Evolutionary conservation across 2,329 filamentous ascomycete genomes (phyloP).

Genomic region (Byssoonygena ceratinophila): DNA sequence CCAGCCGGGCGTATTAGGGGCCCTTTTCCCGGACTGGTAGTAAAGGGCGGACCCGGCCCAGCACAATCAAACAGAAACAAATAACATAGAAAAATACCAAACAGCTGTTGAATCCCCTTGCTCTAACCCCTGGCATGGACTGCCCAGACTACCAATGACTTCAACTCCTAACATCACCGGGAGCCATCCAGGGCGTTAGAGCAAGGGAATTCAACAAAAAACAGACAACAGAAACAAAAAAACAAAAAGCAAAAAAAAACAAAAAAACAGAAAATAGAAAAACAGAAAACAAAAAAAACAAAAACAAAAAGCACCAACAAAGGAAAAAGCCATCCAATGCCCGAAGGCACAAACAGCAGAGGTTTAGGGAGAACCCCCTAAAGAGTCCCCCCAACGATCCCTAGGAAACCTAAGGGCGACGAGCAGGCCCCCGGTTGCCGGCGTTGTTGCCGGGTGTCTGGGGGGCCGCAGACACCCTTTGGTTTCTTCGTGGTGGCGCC

Average conservation of each 20-base stretch:
- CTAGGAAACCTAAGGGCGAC: not conserved
- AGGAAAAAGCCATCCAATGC: not conserved
- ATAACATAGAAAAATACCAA: too few species aligned
- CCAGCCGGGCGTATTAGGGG: slow-evolving; percentile 5
- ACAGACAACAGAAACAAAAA: not conserved
- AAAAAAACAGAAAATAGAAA: not conserved
- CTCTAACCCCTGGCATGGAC: not conserved
- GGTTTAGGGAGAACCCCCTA: too few species aligned
- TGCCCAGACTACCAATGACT: not conserved
- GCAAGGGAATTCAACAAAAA: not conserved
- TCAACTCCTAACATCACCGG: not conserved
- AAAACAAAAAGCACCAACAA: not conserved
- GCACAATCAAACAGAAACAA: not conserved
- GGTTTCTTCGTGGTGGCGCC: not conserved
- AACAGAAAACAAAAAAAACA: not conserved
- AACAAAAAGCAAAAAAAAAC: not conserved
- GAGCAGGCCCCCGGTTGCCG: not conserved
- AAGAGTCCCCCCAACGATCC: not conserved
- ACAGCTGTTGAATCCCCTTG: not conserved
- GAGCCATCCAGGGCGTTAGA: not conserved
- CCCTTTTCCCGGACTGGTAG: not conserved
- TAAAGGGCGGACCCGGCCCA: not conserved
- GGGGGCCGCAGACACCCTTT: not conserved
- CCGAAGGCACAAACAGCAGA: not conserved
- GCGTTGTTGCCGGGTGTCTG: not conserved